phyloP scores from a whole-genome alignment of 306 rosid species.

The Gillenia trifoliata region DNA sequence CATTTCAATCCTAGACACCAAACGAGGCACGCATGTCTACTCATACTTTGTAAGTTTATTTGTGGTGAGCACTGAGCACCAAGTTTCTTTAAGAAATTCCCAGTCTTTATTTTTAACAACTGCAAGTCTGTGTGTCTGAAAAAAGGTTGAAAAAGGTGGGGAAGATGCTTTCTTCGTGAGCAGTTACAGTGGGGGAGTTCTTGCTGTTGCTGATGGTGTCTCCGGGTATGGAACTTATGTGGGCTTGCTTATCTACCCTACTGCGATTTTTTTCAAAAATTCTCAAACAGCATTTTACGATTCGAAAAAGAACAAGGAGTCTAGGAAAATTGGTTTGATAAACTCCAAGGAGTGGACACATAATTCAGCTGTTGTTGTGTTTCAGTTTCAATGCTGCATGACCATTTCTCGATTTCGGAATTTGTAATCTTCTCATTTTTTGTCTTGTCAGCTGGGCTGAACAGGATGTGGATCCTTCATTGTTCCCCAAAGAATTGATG shows the following conservation, averaged over 20 bases:
- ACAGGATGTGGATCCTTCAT: conserved; percentile 78
- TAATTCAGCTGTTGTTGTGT: background rate
- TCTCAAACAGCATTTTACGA: background rate
- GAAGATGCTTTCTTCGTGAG: conserved; percentile 91
- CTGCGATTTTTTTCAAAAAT: background rate
- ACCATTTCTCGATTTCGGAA: background rate
- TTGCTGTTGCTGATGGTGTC: conserved; percentile 96
- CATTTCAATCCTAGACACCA: too few relatives aligned
- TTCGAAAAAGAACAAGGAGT: background rate
- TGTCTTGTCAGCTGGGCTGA: conserved; percentile 77
- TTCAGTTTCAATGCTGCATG: background rate
- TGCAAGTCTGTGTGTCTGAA: conserved; percentile 23
- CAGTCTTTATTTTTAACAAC: background rate
- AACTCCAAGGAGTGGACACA: background rate
- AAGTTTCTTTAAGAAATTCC: background rate
- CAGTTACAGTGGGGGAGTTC: conserved; percentile 66
- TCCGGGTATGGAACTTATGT: conserved; percentile 62
- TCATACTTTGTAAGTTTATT: background rate
- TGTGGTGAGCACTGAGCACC: background rate
- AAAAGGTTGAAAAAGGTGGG: conserved; percentile 79
- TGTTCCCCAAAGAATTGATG: conserved; percentile 78
- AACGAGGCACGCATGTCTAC: too few relatives aligned
- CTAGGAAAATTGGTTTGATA: background rate
- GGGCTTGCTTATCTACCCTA: background rate
- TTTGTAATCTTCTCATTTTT: conserved; percentile 7